These are phyloP conservation scores for Didymella arachidicola DNA, from an alignment of 2,329 filamentous ascomycete genomes.

Conservation along the genomic window DNA sequence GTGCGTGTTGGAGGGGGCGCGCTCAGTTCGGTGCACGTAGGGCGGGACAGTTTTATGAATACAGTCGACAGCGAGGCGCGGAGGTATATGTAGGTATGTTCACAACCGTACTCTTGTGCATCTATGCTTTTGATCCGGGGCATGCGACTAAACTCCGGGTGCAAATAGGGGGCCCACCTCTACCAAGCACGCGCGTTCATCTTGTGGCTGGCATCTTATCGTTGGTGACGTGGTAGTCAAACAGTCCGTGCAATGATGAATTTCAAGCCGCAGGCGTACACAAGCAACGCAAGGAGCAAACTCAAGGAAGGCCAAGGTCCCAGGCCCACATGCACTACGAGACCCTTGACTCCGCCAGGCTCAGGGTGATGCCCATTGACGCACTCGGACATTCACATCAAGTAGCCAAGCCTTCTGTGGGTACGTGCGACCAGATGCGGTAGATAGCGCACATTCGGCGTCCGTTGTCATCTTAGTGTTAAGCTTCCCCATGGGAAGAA, in stretches of 20 bases:
- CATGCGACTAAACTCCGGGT: constrained; percentile 26
- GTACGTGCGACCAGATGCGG: constrained; percentile 25
- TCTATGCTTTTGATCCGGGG: constrained; percentile 28
- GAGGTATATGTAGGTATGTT: constrained; percentile 31
- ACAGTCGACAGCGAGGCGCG: constrained; percentile 12
- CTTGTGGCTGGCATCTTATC: constrained; percentile 34
- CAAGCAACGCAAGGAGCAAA: constrained; percentile 49
- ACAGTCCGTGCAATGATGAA: constrained; percentile 41
- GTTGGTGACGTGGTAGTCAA: constrained; percentile 49
- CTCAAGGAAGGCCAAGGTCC: constrained; percentile 46
- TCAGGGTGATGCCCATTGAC: constrained; percentile 38
- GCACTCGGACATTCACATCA: constrained; percentile 27
- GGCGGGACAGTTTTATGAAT: constrained; percentile 18
- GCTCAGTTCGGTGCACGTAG: constrained; percentile 27
- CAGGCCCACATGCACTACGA: constrained; percentile 36
- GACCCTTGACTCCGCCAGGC: constrained; percentile 39
- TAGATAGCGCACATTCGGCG: constrained; percentile 23
- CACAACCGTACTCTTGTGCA: constrained; percentile 27
- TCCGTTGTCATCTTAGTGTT: constrained; percentile 30
- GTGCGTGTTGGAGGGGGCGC: constrained; percentile 28
- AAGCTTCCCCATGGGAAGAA: constrained; percentile 20
- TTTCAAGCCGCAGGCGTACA: constrained; percentile 38
- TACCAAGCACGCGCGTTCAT: constrained; percentile 41
- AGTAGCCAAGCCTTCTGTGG: constrained; percentile 29
- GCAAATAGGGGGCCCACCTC: constrained; percentile 35